Base-by-base conservation (phyloP, 768 basidiomycete species). In the Tylopilus intermedius region DNA sequence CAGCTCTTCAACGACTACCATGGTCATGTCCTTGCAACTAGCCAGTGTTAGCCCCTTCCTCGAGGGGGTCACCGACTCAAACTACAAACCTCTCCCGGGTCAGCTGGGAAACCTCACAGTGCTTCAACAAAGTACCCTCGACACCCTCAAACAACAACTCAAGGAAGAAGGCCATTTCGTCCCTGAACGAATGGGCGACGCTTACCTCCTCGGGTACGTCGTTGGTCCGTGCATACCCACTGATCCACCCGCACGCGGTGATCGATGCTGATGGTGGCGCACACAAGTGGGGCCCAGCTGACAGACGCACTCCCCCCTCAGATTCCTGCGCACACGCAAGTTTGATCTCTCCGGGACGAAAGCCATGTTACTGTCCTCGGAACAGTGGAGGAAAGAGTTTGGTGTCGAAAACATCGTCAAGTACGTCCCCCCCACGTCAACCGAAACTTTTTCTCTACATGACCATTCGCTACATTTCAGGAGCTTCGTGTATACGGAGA, bases 301-400 rank as follows among this genome's bases (percentile, higher is more conserved):
- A 40, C 26, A 5, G 11, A 5, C 26, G 18, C 4, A 11, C 33
- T 11, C 13, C 9, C 30, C 30, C 30, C 24, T 18, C 56, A 91
- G 94, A 64, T 99, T 95, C 74, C 73, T 97, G 55, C 80, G 96
- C 33, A 95, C 95, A 6, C 79, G 96, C 59, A 94, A 88, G 71
- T 99, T 97, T 59, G 93, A 98, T 72, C 68, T 95, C 8, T 67
- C 66, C 41, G 83, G 83, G 67, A 80, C 93, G 10, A 95, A 92
- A 74, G 71, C 72, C 60, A 99, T 98, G 95, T 72, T 95, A 59
- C 62, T 85, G 53, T 72, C 76, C 38, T 82, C 82, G 47, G 94
- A 96, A 70, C 72, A 93, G 60, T 99, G 95, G 95, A 80, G 95
- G 68, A 86, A 82, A 67, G 84, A 88, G 1, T 91, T 88, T 66